Evolutionary conservation across 2,329 filamentous ascomycete species (phyloP).

Genomic region (Fusarium sp.): DNA sequence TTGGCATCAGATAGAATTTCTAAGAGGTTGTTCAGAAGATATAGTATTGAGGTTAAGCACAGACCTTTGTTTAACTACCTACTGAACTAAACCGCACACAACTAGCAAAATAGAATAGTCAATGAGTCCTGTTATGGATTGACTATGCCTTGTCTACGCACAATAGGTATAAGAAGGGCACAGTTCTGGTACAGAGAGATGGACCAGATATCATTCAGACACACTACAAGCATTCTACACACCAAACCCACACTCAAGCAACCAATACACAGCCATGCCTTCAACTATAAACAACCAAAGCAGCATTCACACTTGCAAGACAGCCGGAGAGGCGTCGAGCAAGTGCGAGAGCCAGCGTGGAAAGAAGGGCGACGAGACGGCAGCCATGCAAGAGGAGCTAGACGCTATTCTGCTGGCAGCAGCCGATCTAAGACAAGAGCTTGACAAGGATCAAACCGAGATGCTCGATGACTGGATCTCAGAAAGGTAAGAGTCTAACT

Average conservation of each 20-base stretch:
- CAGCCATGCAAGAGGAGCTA: background rate
- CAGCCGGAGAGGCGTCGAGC: background rate
- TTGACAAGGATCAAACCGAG: conserved; percentile 15
- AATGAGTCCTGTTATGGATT: background rate
- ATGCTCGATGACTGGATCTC: conserved; percentile 2
- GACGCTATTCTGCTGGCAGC: conserved; percentile 17
- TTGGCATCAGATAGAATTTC: background rate
- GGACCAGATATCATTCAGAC: background rate
- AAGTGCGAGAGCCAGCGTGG: background rate
- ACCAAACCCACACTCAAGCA: background rate
- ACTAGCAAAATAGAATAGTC: background rate
- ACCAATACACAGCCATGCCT: background rate
- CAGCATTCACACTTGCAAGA: background rate
- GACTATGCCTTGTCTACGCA: too few species aligned
- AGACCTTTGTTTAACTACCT: too few species aligned
- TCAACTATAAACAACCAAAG: background rate
- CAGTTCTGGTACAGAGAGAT: too few species aligned
- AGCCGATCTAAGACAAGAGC: conserved; percentile 8
- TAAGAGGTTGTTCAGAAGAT: background rate
- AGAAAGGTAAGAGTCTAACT: conserved; percentile 4
- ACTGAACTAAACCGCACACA: too few species aligned
- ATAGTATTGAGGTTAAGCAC: too few species aligned
- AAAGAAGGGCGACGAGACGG: background rate
- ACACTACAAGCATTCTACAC: background rate
- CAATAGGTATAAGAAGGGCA: background rate